A percentile compares a stretch with the other conserved stretches of the same genome.
These are phyloP conservation scores for Exophiala viscosa DNA, from an alignment of 2,329 filamentous ascomycete genomes.

Conservation along the genomic window DNA sequence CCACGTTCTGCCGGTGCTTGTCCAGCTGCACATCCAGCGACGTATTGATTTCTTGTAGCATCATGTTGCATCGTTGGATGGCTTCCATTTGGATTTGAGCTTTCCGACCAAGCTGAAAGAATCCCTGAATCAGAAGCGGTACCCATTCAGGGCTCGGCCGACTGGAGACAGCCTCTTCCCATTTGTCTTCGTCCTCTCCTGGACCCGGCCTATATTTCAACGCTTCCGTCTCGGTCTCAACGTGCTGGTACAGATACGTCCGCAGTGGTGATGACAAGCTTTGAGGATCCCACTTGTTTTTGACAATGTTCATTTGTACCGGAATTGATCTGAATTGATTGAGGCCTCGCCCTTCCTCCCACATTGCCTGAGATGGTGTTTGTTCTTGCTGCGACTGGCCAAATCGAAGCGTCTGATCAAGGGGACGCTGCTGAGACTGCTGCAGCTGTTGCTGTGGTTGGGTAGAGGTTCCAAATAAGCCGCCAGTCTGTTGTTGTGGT, in stretches of 20 bases:
- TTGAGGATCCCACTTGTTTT: slow-evolving; percentile 58
- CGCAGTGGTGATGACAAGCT: slow-evolving; percentile 54
- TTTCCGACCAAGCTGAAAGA: slow-evolving; percentile 56
- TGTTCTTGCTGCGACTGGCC: slow-evolving; percentile 43
- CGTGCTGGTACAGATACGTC: slow-evolving; percentile 62
- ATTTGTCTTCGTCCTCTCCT: slow-evolving; percentile 58
- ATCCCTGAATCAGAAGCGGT: slow-evolving; percentile 58
- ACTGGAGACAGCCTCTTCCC: slow-evolving; percentile 61
- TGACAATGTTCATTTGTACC: slow-evolving; percentile 59
- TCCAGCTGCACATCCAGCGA: slow-evolving; percentile 57
- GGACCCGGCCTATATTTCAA: slow-evolving; percentile 59
- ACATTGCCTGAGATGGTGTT: slow-evolving; percentile 30
- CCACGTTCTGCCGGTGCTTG: slow-evolving; percentile 58
- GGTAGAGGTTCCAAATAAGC: slow-evolving; percentile 33
- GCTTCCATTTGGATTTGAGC: slow-evolving; percentile 56
- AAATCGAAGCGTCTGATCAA: slow-evolving; percentile 41
- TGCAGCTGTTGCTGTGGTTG: slow-evolving; percentile 36
- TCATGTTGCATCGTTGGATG: slow-evolving; percentile 54
- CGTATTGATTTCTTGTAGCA: slow-evolving; percentile 64
- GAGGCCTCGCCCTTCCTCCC: slow-evolving; percentile 20
- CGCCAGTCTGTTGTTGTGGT: slow-evolving; percentile 21
- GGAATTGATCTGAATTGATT: slow-evolving; percentile 58
- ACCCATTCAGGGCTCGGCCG: slow-evolving; percentile 57
- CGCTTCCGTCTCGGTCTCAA: slow-evolving; percentile 52
- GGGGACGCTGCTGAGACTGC: slow-evolving; percentile 38